Base-by-base conservation (phyloP, 2,329 filamentous ascomycete genomes). In the Apiospora aurea region DNA sequence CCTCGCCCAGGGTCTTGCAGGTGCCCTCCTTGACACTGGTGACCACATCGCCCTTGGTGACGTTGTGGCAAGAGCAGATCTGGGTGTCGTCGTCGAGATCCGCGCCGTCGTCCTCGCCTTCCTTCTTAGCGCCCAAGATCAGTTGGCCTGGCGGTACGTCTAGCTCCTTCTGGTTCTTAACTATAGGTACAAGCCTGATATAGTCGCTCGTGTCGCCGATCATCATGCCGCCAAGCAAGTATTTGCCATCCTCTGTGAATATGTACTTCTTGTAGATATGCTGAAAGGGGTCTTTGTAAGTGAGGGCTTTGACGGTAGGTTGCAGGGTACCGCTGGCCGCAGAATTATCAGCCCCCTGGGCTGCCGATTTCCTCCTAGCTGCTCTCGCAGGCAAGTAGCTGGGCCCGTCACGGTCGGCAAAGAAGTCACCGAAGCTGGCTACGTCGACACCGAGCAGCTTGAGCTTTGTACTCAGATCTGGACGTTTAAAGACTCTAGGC, bases 171-270 rank as follows among this genome's bases (percentile, higher is more conserved):
- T 94, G 93, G 75, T 89, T 91, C 84, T 95, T 97, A 71, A 96
- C 94, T 86, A 97, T 91, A 1, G 94, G 93, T 0, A 97, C 93
- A 29, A 97, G 84, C 81, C 96, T 97, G 83, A 97, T 89, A 78
- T 97, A 97, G 83, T 97, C 95, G 74, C 89, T 92, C 0, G 94
- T 97, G 78, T 97, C 95, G 51, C 95, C 95, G 73, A 97, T 96
- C 94, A 97, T 97, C 94, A 97, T 97, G 4, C 95, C 95, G n/a
- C 95, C 95, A 0, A 97, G 89, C 0, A 97, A 85, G 77, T 96
- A 96, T 80, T 97, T 97, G 38, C 95, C 95, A 79, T 97, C 95
- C 78, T 91, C 85, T 0, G 95, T 97, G 78, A 97, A 97, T 14
- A 97, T 84, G 81, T 96, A 97, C 79, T 97, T 97, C 82, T 97